These are phyloP conservation scores for Murraya koenigii DNA, from an alignment of 345 rosid species.

Conservation along the genomic window DNA sequence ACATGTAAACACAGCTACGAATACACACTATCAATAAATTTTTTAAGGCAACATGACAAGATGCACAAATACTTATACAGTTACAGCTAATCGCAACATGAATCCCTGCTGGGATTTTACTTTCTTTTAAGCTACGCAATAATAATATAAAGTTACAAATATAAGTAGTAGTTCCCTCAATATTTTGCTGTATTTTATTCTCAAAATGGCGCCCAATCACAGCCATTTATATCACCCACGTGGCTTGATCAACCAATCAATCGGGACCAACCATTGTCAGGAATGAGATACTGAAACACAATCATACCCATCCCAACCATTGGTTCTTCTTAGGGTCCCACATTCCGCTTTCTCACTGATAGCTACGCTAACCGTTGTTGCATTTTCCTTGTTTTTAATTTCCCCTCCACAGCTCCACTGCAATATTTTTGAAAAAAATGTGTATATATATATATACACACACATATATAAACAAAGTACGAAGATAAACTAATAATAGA, in stretches of 20 bases:
- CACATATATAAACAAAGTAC: too few species aligned
- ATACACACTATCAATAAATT: too few species aligned
- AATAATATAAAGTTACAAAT: too few species aligned
- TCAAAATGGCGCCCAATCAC: neutral
- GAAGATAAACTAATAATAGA: neutral
- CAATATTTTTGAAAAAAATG: too few species aligned
- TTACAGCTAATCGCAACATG: conserved; percentile 1
- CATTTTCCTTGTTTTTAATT: too few species aligned
- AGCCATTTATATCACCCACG: neutral
- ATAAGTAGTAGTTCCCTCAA: neutral
- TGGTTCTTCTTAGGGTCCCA: neutral
- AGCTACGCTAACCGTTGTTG: neutral
- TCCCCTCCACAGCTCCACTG: neutral
- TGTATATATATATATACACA: too few species aligned
- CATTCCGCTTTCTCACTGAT: neutral
- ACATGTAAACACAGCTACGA: neutral
- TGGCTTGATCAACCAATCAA: neutral
- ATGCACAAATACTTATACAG: neutral
- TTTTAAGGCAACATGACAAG: neutral
- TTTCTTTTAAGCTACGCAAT: too few species aligned
- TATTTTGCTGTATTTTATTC: neutral
- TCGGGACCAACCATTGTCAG: neutral
- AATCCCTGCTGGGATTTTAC: conserved; percentile 2
- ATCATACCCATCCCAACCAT: conserved; percentile 12
- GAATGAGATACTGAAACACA: neutral